Percentiles rank a stretch among this genome's conserved stretches.
phyloP scores from a whole-genome alignment of 768 basidiomycete species.

The Sistotremastrum niveocremeum region DNA sequence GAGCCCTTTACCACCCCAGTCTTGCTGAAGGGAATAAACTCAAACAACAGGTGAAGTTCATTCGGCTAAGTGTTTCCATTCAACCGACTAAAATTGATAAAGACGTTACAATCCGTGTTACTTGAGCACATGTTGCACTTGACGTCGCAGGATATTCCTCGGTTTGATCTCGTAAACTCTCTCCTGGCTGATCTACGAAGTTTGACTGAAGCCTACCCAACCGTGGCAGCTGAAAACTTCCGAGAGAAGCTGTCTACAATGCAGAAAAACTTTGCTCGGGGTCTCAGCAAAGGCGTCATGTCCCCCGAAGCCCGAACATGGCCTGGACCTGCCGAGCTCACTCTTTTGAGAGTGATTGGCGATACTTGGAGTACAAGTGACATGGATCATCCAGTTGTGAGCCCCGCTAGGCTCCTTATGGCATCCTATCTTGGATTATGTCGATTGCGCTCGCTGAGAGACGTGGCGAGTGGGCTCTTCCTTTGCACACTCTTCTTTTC shows the following conservation, averaged over 20 bases:
- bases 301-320: conserved; percentile 62
- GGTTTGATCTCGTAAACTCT: conserved; percentile 42
- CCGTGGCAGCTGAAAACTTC: conserved; percentile 65
- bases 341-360: conserved; percentile 68
- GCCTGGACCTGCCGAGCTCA: conserved; percentile 75
- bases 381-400: conserved; percentile 78
- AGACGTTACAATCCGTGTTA: conserved; percentile 66
- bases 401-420: conserved; percentile 77
- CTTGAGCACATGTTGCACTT: conserved; percentile 81
- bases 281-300: conserved; percentile 57
- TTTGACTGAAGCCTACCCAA: conserved; percentile 70
- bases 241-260: conserved; percentile 74
- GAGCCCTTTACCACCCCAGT: conserved; percentile 84
- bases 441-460: conserved; percentile 58
- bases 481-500: conserved; percentile 61
- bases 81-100: conserved; percentile 1
- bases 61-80: neutral
- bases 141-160: conserved; percentile 47
- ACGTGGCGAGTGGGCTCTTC: conserved; percentile 80
- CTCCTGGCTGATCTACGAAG: conserved; percentile 70
- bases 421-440: conserved; percentile 82
- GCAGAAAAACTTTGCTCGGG: conserved; percentile 86
- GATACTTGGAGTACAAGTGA: conserved; percentile 90
- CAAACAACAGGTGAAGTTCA: conserved; percentile 67
- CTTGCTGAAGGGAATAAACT: conserved; percentile 84